Evolutionary conservation across 2,329 filamentous ascomycete genomes (phyloP).

Genomic region (Eutypa lata): DNA sequence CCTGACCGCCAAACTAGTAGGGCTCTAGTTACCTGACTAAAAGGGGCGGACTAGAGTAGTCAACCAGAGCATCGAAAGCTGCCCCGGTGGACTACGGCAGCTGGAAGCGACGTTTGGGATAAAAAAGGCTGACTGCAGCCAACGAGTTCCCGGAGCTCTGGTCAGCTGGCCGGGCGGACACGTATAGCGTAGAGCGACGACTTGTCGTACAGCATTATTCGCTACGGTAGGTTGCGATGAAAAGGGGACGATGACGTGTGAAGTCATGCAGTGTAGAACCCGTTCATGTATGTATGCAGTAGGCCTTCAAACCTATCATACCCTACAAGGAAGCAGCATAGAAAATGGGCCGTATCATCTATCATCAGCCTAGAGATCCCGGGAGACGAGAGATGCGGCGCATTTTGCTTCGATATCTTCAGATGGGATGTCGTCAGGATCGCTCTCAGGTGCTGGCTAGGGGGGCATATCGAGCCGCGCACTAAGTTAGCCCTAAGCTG

Average conservation of each 20-base stretch:
- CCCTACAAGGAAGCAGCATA: background rate
- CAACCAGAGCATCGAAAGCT: background rate
- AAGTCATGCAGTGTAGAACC: background rate
- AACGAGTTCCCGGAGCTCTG: background rate
- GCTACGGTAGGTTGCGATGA: background rate
- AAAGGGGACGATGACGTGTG: background rate
- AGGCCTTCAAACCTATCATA: background rate
- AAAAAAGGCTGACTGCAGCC: background rate
- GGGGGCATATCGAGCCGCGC: background rate
- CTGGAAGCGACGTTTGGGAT: background rate
- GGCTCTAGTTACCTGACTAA: too few relatives aligned
- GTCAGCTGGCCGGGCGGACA: background rate
- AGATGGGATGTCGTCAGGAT: background rate
- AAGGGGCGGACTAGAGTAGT: too few relatives aligned
- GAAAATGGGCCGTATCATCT: background rate
- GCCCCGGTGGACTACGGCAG: background rate
- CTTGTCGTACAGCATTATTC: too few relatives aligned
- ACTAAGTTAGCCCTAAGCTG: background rate
- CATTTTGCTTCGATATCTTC: background rate
- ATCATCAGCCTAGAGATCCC: background rate
- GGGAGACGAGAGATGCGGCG: background rate
- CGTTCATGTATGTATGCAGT: background rate
- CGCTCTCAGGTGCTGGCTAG: background rate
- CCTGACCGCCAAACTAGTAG: background rate
- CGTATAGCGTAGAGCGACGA: background rate